Evolutionary conservation across 345 rosid genomes (phyloP).

Genomic region (Populus davidiana): DNA sequence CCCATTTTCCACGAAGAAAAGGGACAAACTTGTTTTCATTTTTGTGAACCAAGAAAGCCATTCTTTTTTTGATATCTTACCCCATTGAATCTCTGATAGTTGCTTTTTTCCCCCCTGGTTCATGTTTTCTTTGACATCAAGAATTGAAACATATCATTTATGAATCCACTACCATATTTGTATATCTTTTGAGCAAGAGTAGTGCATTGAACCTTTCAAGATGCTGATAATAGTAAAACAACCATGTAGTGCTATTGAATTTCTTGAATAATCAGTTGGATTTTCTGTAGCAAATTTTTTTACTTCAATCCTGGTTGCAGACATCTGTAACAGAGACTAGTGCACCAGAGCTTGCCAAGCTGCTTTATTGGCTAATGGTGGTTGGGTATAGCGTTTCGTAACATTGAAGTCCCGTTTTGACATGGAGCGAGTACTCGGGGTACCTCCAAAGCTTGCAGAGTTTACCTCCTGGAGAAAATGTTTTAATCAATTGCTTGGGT

Average conservation of each 20-base stretch:
- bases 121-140: not conserved
- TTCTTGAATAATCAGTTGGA: not conserved
- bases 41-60: not conserved
- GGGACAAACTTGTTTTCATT: not conserved
- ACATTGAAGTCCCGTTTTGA: conserved; percentile 91
- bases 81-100: not conserved
- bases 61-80: not conserved
- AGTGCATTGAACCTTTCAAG: not conserved
- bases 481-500: conserved; percentile 27
- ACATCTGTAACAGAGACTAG: conserved; percentile 70
- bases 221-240: not conserved
- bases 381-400: conserved; percentile 94
- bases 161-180: not conserved
- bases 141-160: not conserved
- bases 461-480: conserved; percentile 81
- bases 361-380: conserved; percentile 93
- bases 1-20: not conserved
- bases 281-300: not conserved
- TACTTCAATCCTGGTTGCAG: conserved; percentile 36
- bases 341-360: conserved; percentile 79
- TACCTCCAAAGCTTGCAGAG: conserved; percentile 72
- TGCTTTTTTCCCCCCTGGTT: not conserved
- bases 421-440: conserved; percentile 89
- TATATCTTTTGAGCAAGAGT: not conserved
- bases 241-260: not conserved